Conservation (phyloP, 108 stramenopile genomes). For the Skeletonema tropicum region DNA sequence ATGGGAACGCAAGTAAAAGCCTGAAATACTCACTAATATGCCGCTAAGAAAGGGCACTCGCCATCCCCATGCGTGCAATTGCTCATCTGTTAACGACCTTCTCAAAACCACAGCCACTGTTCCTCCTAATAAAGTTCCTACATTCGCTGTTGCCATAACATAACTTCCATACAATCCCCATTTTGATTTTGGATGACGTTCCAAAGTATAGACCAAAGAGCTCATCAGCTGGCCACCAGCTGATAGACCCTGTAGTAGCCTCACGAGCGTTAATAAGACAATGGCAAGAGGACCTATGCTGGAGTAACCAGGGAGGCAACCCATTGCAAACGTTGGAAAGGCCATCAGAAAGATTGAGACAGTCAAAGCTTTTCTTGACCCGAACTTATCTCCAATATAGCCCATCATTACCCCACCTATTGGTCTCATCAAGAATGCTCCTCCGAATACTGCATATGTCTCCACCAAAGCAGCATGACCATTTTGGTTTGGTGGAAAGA, state of each 20-base stretch:
- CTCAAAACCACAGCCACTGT: constrained; percentile 52
- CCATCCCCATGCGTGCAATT: constrained; percentile 70
- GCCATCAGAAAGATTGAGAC: constrained; percentile 48
- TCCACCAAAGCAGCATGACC: constrained; percentile 40
- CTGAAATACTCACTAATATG: constrained; percentile 59
- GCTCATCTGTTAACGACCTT: constrained; percentile 40
- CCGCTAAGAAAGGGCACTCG: constrained; percentile 74
- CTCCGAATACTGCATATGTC: constrained; percentile 58
- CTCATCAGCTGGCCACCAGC: constrained; percentile 52
- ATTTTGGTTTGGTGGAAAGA: constrained; percentile 52
- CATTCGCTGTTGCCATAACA: constrained; percentile 70
- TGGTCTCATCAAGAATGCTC: constrained; percentile 53
- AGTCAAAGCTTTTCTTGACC: constrained; percentile 40
- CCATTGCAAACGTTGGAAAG: constrained; percentile 46
- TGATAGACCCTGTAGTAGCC: constrained; percentile 49
- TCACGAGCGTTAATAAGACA: constrained; percentile 38
- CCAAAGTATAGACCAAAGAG: constrained; percentile 42
- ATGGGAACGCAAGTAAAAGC: constrained; percentile 62
- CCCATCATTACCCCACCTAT: constrained; percentile 48
- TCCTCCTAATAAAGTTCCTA: constrained; percentile 70
- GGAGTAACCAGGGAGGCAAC: constrained; percentile 44
- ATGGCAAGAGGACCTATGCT: constrained; percentile 28
- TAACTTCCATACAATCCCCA: constrained; percentile 59
- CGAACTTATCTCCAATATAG: constrained; percentile 46
- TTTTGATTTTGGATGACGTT: constrained; percentile 33